Percentiles rank a stretch among this genome's conserved stretches.
phyloP scores from a whole-genome alignment of 2,329 filamentous ascomycete genomes.

The Alternaria hordeiaustralica region DNA sequence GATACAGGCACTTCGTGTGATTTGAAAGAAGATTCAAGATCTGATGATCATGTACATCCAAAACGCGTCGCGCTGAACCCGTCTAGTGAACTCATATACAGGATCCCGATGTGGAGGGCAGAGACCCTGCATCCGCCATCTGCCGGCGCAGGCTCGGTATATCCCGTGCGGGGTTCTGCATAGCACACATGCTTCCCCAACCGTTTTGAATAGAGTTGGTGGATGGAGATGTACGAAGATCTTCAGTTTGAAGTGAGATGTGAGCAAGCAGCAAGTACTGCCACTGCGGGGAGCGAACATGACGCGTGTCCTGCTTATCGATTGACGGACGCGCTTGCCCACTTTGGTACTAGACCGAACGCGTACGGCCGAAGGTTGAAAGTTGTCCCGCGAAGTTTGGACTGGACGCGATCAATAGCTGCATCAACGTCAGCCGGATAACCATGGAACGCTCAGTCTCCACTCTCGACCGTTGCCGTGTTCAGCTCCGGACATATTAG shows the following conservation, averaged over 20 bases:
- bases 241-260: background rate
- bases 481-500: background rate
- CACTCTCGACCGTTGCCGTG: background rate
- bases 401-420: background rate
- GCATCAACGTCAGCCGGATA: background rate
- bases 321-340: background rate
- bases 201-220: background rate
- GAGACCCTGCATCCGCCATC: background rate
- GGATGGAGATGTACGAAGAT: background rate
- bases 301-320: background rate
- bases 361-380: background rate
- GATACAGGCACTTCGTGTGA: background rate
- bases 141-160: constrained; percentile 4
- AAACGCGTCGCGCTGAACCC: background rate
- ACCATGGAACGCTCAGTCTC: background rate
- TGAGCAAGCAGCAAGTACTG: background rate
- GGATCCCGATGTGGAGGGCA: constrained; percentile 16
- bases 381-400: background rate
- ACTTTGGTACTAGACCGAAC: background rate
- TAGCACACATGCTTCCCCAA: background rate
- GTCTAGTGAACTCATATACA: background rate
- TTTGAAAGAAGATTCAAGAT: background rate
- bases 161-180: background rate
- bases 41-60: background rate
- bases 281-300: background rate